phyloP scores from a whole-genome alignment of 192 early-diverging fungal species.

The Backusella liffmaniae region DNA sequence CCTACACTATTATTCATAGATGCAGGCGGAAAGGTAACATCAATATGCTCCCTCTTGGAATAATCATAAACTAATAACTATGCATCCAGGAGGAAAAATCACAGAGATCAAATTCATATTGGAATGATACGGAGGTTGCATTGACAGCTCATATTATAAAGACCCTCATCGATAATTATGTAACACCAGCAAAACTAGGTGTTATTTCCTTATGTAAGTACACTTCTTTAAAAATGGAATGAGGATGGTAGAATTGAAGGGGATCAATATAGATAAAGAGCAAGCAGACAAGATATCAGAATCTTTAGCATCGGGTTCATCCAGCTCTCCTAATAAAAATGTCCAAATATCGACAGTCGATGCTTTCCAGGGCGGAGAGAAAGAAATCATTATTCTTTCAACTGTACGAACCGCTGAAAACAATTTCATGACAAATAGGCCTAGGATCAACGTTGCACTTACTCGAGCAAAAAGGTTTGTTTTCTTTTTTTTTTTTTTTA shows the following conservation, averaged over 20 bases:
- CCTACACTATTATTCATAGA: slow-evolving; percentile 61
- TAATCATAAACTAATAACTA: background rate
- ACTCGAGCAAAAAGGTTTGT: slow-evolving; percentile 66
- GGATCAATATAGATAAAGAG: slow-evolving; percentile 52
- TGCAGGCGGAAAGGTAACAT: slow-evolving; percentile 36
- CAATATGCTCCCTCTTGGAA: no score
- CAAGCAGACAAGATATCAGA: slow-evolving; percentile 53
- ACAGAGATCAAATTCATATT: slow-evolving; percentile 48
- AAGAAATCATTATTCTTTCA: slow-evolving; percentile 70
- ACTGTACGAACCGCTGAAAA: slow-evolving; percentile 56
- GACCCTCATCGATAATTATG: slow-evolving; percentile 38
- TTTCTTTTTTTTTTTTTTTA: background rate
- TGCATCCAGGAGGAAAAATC: slow-evolving; percentile 40
- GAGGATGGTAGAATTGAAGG: background rate
- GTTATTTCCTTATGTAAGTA: slow-evolving; percentile 70
- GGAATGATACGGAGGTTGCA: slow-evolving; percentile 54
- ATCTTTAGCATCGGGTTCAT: slow-evolving; percentile 10
- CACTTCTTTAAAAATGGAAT: background rate
- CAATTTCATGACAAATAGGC: slow-evolving; percentile 64
- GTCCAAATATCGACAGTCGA: slow-evolving; percentile 63
- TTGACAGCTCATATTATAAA: slow-evolving; percentile 43
- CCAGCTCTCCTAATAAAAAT: slow-evolving; percentile 11
- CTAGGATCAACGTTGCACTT: slow-evolving; percentile 74
- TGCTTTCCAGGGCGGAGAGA: slow-evolving; percentile 79
- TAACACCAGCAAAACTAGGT: slow-evolving; percentile 54